Percentiles rank a stretch among this genome's conserved stretches.
These are phyloP conservation scores for Carex littledalei DNA, from an alignment of 176 grass and related monocot genomes.

Conservation along the genomic window DNA sequence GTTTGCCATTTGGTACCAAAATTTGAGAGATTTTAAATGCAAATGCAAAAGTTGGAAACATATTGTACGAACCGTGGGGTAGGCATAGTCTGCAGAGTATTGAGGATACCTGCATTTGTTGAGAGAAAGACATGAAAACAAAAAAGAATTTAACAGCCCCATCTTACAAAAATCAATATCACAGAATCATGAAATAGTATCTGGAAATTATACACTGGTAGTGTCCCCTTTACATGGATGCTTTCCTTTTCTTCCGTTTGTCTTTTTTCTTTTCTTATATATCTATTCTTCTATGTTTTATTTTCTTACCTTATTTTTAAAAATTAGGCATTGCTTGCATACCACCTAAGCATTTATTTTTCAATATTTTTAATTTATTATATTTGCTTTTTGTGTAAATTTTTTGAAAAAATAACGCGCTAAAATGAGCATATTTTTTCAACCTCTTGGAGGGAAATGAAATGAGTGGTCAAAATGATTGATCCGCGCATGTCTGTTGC, in stretches of 20 bases:
- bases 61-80: slow-evolving; percentile 52
- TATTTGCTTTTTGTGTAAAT: too few species aligned
- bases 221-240: neutral
- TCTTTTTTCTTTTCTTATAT: neutral
- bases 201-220: neutral
- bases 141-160: neutral
- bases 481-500: slow-evolving; percentile 1
- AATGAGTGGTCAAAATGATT: neutral
- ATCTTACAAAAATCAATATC: neutral
- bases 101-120: slow-evolving; percentile 66
- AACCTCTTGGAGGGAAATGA: neutral
- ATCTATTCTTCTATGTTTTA: neutral
- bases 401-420: neutral
- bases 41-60: neutral
- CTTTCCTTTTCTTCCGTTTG: neutral
- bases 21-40: slow-evolving; percentile 1
- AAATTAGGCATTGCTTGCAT: too few species aligned
- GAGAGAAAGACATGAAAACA: neutral
- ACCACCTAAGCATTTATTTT: too few species aligned
- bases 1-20: slow-evolving; percentile 6
- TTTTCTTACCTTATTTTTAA: too few species aligned
- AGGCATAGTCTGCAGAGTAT: slow-evolving; percentile 65
- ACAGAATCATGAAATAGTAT: slow-evolving; percentile 9
- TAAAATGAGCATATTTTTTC: neutral
- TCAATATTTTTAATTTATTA: too few species aligned